Conservation (phyloP, 129 eudicot species). For the Flaveria bidentis region DNA sequence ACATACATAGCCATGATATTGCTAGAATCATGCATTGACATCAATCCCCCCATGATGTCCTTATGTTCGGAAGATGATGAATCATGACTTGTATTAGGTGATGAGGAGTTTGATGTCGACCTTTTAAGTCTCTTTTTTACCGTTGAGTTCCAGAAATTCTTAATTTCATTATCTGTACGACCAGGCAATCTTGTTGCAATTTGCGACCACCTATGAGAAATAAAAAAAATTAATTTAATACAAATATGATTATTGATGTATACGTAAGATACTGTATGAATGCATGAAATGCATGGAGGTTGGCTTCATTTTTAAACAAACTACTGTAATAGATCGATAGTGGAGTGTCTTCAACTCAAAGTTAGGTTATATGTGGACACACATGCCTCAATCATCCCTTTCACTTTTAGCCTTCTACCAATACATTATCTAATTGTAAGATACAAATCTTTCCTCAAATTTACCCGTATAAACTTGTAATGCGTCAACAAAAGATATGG, state of each 20-base stretch:
- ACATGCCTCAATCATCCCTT: constrained; percentile 31
- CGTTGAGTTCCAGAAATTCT: constrained; percentile 85
- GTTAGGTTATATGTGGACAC: constrained; percentile 47
- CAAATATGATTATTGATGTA: neutral
- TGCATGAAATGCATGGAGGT: constrained; percentile 58
- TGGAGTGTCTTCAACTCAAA: constrained; percentile 80
- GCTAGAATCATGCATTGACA: constrained; percentile 40
- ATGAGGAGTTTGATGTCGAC: constrained; percentile 50
- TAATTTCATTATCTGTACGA: constrained; percentile 82
- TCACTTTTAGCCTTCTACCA: constrained; percentile 35
- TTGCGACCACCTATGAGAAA: constrained; percentile 67
- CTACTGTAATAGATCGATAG: constrained; percentile 31
- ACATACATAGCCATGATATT: constrained; percentile 52
- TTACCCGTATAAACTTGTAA: neutral
- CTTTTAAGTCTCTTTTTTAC: constrained; percentile 72
- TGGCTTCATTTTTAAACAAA: constrained; percentile 39
- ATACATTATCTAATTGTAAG: constrained; percentile 13
- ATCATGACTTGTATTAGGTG: constrained; percentile 63
- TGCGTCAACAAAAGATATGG: constrained; percentile 1
- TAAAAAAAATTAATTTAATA: neutral
- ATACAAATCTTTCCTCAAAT: neutral
- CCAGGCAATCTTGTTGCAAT: constrained; percentile 89
- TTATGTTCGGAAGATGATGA: constrained; percentile 50
- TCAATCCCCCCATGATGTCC: constrained; percentile 34
- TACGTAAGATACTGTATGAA: constrained; percentile 40